These are phyloP conservation scores for Coemansia sp. DNA, from an alignment of 192 early-diverging fungal species.

Conservation along the genomic window DNA sequence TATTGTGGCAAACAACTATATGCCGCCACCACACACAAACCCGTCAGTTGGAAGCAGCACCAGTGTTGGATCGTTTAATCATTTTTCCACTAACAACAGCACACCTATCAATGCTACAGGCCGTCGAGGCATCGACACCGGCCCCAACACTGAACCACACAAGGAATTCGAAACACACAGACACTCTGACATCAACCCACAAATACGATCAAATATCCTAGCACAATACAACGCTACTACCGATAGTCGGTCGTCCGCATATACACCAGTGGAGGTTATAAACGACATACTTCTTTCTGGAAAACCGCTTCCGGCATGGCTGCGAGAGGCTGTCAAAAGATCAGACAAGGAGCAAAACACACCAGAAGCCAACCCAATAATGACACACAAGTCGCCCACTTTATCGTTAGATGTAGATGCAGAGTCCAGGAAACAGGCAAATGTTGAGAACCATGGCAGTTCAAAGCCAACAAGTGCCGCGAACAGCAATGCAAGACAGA, in stretches of 20 bases:
- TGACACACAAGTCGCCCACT: not conserved
- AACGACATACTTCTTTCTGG: conserved; percentile 35
- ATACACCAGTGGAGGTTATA: conserved; percentile 19
- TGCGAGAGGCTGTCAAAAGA: conserved; percentile 21
- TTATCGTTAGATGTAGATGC: not conserved
- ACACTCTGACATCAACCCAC: not conserved
- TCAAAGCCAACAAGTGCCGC: not conserved
- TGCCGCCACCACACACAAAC: conserved; percentile 24
- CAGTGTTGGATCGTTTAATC: conserved; percentile 12
- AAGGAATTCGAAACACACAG: not conserved
- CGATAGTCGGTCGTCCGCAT: not conserved
- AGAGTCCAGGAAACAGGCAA: not conserved
- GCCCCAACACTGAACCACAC: not conserved
- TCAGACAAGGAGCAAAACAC: conserved; percentile 1
- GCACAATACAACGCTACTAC: not conserved
- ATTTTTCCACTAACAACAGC: not conserved
- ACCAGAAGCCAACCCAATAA: not conserved
- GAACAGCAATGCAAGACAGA: not conserved
- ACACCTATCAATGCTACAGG: not conserved
- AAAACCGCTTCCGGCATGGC: conserved; percentile 35
- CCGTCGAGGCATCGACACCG: not conserved
- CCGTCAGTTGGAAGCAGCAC: conserved; percentile 27
- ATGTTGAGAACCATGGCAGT: not conserved
- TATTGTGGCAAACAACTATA: conserved; percentile 32
- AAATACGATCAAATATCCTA: not conserved